These are phyloP conservation scores for Cryptococcus sp. DNA, from an alignment of 1,284 basidiomycete species.

Conservation along the genomic window DNA sequence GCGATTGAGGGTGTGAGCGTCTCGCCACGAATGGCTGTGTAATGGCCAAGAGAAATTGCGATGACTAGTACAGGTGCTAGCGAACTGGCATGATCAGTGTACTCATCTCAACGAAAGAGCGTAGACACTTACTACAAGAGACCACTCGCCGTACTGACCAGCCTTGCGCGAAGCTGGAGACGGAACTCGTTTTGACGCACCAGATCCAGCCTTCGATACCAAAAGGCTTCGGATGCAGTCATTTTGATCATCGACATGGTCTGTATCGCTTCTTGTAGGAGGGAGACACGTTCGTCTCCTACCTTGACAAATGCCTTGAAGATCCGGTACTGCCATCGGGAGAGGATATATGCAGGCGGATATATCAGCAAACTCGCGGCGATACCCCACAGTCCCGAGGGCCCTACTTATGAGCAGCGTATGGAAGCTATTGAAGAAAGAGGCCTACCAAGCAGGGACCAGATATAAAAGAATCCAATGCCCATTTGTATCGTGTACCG, in stretches of 20 bases:
- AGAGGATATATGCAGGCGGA: slow-evolving; percentile 79
- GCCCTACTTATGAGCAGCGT: slow-evolving; percentile 10
- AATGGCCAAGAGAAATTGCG: slow-evolving; percentile 55
- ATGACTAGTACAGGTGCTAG: slow-evolving; percentile 35
- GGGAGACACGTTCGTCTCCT: slow-evolving; percentile 73
- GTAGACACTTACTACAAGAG: too few species aligned
- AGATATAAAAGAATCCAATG: slow-evolving; percentile 72
- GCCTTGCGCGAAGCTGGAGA: slow-evolving; percentile 55
- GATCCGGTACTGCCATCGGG: slow-evolving; percentile 69
- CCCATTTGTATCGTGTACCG: slow-evolving; percentile 76
- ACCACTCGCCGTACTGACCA: too few species aligned
- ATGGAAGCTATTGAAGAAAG: too few species aligned
- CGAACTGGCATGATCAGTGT: slow-evolving; percentile 28
- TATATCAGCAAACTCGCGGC: slow-evolving; percentile 46
- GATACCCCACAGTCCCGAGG: slow-evolving; percentile 29
- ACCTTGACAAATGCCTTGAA: slow-evolving; percentile 83
- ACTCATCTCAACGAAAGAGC: too few species aligned
- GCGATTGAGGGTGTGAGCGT: slow-evolving; percentile 73
- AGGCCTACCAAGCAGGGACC: slow-evolving; percentile 64
- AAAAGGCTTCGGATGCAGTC: slow-evolving; percentile 87
- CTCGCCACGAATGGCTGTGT: slow-evolving; percentile 55
- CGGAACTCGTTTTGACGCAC: slow-evolving; percentile 70
- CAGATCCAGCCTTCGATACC: slow-evolving; percentile 69
- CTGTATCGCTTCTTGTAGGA: slow-evolving; percentile 88
- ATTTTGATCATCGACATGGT: slow-evolving; percentile 93